Conservation (phyloP, 2,329 filamentous ascomycete genomes). For the Tolypocladium amazonense region DNA sequence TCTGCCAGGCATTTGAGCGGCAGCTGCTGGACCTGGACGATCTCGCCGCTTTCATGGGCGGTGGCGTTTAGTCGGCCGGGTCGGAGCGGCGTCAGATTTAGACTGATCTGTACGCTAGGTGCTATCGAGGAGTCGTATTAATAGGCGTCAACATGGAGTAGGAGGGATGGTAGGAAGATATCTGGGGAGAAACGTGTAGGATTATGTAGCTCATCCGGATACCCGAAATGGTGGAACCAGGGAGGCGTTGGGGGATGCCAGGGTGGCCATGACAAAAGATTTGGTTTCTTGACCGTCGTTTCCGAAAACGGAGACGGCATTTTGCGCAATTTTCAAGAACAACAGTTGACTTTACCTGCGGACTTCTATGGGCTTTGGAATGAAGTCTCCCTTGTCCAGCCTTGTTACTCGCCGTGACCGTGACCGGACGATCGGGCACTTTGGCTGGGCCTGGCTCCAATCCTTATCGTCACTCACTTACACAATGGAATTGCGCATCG, state of each 20-base stretch:
- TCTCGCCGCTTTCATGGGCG: slow-evolving; percentile 52
- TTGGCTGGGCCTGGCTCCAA: background rate
- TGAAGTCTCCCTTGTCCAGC: background rate
- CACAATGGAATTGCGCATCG: background rate
- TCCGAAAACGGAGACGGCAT: background rate
- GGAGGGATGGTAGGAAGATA: background rate
- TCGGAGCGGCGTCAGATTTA: background rate
- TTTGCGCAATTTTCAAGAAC: background rate
- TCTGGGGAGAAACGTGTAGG: background rate
- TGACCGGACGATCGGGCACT: background rate
- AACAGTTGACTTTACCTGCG: background rate
- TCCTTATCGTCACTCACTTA: background rate
- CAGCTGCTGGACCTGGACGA: slow-evolving; percentile 51
- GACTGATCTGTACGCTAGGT: background rate
- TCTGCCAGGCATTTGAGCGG: slow-evolving; percentile 48
- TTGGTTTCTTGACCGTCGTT: background rate
- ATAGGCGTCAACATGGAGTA: background rate
- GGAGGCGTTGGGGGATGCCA: slow-evolving; percentile 1
- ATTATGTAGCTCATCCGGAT: slow-evolving; percentile 3
- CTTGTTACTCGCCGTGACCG: background rate
- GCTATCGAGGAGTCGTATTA: background rate
- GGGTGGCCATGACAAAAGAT: background rate
- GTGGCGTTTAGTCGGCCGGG: slow-evolving; percentile 35
- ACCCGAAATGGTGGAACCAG: slow-evolving; percentile 1
- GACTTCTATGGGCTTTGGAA: background rate